These are phyloP conservation scores for Chloromonas sp. DNA, from an alignment of 163 green algal genomes.

Conservation along the genomic window DNA sequence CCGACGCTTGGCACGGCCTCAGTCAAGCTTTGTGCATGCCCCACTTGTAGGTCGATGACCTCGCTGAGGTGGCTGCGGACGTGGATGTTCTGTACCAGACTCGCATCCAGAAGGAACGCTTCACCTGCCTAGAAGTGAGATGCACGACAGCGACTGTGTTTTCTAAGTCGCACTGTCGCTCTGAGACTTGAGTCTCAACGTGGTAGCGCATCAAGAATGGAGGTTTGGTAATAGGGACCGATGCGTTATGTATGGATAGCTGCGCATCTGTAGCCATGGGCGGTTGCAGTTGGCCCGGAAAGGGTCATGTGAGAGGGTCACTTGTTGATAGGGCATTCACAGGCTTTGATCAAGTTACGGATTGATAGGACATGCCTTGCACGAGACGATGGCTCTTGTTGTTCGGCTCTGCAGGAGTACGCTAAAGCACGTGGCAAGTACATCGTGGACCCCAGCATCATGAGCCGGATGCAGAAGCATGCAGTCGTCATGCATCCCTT, in stretches of 20 bases:
- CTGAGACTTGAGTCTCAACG: too few relatives aligned
- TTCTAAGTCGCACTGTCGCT: too few relatives aligned
- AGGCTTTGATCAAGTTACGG: not conserved
- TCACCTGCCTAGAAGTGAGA: constrained; percentile 64
- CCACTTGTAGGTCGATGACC: not conserved
- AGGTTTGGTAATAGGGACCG: not conserved
- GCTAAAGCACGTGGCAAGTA: constrained; percentile 73
- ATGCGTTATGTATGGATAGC: not conserved
- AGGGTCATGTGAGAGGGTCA: not conserved
- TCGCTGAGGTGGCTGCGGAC: constrained; percentile 31
- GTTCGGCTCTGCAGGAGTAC: constrained; percentile 24
- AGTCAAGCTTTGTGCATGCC: not conserved
- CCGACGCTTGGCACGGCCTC: too few relatives aligned
- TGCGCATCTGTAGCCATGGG: not conserved
- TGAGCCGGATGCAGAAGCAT: constrained; percentile 73
- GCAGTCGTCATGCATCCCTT: constrained; percentile 96
- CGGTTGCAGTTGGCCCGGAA: not conserved
- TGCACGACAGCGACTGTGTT: not conserved
- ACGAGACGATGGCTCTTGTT: not conserved
- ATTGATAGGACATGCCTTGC: not conserved
- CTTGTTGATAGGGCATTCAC: not conserved
- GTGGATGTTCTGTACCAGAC: constrained; percentile 68
- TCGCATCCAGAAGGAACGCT: constrained; percentile 97
- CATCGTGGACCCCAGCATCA: constrained; percentile 85
- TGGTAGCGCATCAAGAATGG: not conserved